Evolutionary conservation across 768 basidiomycete species (phyloP), one percentile per base, ranked within the genome.

Genomic region (Macrocybe gigantea): DNA sequence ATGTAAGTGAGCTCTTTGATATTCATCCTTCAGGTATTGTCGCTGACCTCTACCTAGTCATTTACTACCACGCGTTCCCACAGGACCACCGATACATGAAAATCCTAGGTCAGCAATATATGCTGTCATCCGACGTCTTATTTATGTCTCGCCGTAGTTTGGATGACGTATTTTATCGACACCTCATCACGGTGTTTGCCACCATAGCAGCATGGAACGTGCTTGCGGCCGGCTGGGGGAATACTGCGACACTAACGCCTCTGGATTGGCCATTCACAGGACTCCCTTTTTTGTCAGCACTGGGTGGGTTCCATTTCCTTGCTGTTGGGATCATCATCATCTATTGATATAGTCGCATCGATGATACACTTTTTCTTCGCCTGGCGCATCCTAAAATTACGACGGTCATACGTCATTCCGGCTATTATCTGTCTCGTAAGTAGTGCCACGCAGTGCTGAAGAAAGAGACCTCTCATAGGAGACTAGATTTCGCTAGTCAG

Each of bases 311-410:
- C 10, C 11, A 22, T 22, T 7, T 12, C 41, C 8, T 29, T 15
- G 1, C 13, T 22, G 22, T 15, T 41, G 12, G 8, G 15, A 14
- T 12, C 5, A 22, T 11, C 36, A 11, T 15, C 41, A 6, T 22
- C n/a, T 22, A 22, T 1, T 13, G n/a, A n/a, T 41, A 7, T 39
- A 39, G 53, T 51, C 1, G 41, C 45, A 22, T 41, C 39, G 6
- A 34, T 22, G 15, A 14, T 50, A 12, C 49, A 50, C 29, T 32
- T 44, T 14, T 50, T 50, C 32, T 50, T 45, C 38, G 31, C 41
- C 4, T 50, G 49, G 49, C 33, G 49, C 8, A 50, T 50, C n/a
- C 45, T 36, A 37, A 50, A 45, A 33, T 44, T 50, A 11, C 49
- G 49, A n/a, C 34, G 15, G 38, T 41, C 38, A 13, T 5, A 33